Base-by-base conservation (phyloP, 1,139 yeast species). In the Saccharomyces hybrid region DNA sequence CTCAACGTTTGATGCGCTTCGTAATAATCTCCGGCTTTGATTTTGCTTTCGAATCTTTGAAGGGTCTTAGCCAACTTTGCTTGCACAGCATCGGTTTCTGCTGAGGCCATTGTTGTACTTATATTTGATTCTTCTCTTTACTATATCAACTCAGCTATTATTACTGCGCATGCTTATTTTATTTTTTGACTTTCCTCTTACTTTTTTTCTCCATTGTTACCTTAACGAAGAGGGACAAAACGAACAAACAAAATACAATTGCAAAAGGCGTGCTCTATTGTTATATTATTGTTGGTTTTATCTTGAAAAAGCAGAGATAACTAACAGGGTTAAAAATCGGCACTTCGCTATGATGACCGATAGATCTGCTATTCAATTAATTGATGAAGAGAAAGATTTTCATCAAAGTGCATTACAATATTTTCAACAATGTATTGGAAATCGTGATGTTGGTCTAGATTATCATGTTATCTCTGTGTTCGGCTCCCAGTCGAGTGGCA, bases 401-500 rank as follows among this genome's bases (percentile, higher is more conserved):
- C 83, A 81, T 61, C 54, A 56, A 8, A 55, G 61, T 3, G 59
- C 73, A 2, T 57, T 72, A 50, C 56, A 60, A 57, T 75, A 74
- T 70, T 72, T 77, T 56, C 67, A 64, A 46, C 57, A 61, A 27
- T 66, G 64, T 55, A 67, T 73, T 9, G 63, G 72, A 20, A 69
- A 68, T 48, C 61, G 63, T 38, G 76, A 77, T 50, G 77, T 78
- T 27, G 96, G 93, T 0, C 74, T 87, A 58, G 78, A 85, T 63
- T 91, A 91, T 73, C 97, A 93, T 70, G 84, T 93, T 27, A 88
- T 93, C 2, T 86, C 98, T 0, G 99, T 93, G 51, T 93, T 93
- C 75, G 99, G 99, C 7, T 88, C 97, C 1, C 99, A 93, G 69
- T 87, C 96, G 2, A 91, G 98, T 2, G 99, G 99, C 54, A 93